phyloP scores from a whole-genome alignment of 2,329 filamentous ascomycete genomes.

The Aspergillus nomiae region DNA sequence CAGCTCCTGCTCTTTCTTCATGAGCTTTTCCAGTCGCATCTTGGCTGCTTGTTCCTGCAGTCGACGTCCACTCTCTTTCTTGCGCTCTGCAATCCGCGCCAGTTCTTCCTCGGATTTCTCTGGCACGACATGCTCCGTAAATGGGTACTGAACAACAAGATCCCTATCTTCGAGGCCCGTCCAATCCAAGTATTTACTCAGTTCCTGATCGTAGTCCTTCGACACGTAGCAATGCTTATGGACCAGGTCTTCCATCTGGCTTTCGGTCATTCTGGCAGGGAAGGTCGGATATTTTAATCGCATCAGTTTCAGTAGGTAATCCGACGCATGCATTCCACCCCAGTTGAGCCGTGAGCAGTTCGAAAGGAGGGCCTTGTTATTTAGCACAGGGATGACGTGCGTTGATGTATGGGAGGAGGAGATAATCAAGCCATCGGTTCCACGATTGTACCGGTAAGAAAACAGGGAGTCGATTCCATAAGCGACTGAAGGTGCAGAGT shows the following conservation, averaged over 20 bases:
- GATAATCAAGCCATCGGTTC: slow-evolving; percentile 82
- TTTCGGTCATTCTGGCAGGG: slow-evolving; percentile 79
- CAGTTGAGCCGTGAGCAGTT: slow-evolving; percentile 91
- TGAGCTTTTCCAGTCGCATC: slow-evolving; percentile 92
- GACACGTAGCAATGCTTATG: slow-evolving; percentile 89
- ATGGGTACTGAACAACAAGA: slow-evolving; percentile 88
- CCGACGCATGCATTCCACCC: slow-evolving; percentile 86
- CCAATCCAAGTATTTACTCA: slow-evolving; percentile 82
- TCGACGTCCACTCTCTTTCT: slow-evolving; percentile 88
- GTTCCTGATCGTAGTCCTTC: slow-evolving; percentile 76
- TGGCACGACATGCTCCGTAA: slow-evolving; percentile 82
- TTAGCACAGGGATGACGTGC: slow-evolving; percentile 89
- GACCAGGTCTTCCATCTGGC: slow-evolving; percentile 85
- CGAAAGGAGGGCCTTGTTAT: slow-evolving; percentile 78
- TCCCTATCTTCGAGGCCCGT: slow-evolving; percentile 87
- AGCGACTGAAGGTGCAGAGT: slow-evolving; percentile 82
- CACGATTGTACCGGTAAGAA: slow-evolving; percentile 90
- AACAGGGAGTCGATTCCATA: slow-evolving; percentile 97
- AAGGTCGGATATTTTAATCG: slow-evolving; percentile 90
- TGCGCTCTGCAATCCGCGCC: slow-evolving; percentile 83
- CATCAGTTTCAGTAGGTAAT: slow-evolving; percentile 88
- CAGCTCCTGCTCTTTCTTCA: slow-evolving; percentile 92
- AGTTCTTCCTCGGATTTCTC: slow-evolving; percentile 96
- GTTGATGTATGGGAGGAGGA: slow-evolving; percentile 93
- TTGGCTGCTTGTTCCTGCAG: slow-evolving; percentile 96